Conservation (phyloP, 768 basidiomycete genomes). For the Trametes coccinea region DNA sequence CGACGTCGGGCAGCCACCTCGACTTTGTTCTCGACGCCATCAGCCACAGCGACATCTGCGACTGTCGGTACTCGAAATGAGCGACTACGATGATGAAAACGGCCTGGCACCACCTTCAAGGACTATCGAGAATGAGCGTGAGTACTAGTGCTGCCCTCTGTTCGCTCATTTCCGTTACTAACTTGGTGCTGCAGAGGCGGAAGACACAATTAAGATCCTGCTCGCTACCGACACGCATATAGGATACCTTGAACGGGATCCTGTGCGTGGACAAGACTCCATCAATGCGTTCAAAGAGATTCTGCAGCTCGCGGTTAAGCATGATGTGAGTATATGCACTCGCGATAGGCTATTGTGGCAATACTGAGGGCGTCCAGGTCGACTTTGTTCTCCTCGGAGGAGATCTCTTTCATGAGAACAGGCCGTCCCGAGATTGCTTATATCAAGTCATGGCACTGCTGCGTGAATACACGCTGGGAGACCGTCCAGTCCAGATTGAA, state of each 20-base stretch:
- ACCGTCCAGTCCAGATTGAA: slow-evolving; percentile 88
- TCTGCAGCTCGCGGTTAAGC: slow-evolving; percentile 83
- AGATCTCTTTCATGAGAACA: slow-evolving; percentile 97
- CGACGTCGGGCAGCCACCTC: background rate
- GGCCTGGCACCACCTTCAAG: slow-evolving; percentile 25
- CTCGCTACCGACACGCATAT: slow-evolving; percentile 97
- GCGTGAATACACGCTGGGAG: slow-evolving; percentile 86
- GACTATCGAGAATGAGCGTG: slow-evolving; percentile 39
- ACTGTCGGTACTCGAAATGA: background rate
- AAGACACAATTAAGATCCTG: slow-evolving; percentile 78
- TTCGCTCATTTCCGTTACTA: background rate
- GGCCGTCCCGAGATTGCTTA: slow-evolving; percentile 86
- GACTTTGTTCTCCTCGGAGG: slow-evolving; percentile 95
- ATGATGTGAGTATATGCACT: slow-evolving; percentile 60
- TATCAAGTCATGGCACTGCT: slow-evolving; percentile 88
- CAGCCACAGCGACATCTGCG: background rate
- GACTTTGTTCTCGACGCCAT: background rate
- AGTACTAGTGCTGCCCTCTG: too few relatives aligned
- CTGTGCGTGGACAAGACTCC: slow-evolving; percentile 90
- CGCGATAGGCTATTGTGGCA: background rate
- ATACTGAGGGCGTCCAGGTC: slow-evolving; percentile 52
- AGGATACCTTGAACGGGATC: slow-evolving; percentile 93
- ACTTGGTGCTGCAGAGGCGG: slow-evolving; percentile 43
- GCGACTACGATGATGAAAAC: slow-evolving; percentile 21
- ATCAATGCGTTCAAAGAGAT: slow-evolving; percentile 96